phyloP scores from a whole-genome alignment of 371 early-diverging fungal genomes.

The Rhizopus delemar region DNA sequence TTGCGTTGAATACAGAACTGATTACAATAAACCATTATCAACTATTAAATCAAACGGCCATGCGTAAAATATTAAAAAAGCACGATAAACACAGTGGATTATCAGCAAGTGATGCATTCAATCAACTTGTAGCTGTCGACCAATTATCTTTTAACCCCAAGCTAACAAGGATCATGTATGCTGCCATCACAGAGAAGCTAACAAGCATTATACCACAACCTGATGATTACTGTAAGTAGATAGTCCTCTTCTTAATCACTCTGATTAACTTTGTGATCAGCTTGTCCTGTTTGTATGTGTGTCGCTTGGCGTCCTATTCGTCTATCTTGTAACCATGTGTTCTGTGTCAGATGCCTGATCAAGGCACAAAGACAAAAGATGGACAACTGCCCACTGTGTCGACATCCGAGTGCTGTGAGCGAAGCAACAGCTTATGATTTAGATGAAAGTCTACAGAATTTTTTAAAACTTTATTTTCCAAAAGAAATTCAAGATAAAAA shows the following conservation, averaged over 20 bases:
- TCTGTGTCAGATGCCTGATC: slow-evolving; percentile 76
- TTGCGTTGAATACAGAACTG: slow-evolving; percentile 67
- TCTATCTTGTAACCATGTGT: slow-evolving; percentile 68
- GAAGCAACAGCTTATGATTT: slow-evolving; percentile 61
- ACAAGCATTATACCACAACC: slow-evolving; percentile 73
- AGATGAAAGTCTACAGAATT: slow-evolving; percentile 65
- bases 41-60: slow-evolving; percentile 74
- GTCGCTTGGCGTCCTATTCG: slow-evolving; percentile 78
- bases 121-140: slow-evolving; percentile 27
- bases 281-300: slow-evolving; percentile 47
- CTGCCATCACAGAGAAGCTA: slow-evolving; percentile 42
- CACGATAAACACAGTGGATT: slow-evolving; percentile 82
- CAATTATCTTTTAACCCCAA: slow-evolving; percentile 30
- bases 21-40: slow-evolving; percentile 70
- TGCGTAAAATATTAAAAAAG: slow-evolving; percentile 82
- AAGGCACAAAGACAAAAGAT: slow-evolving; percentile 67
- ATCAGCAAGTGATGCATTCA: slow-evolving; percentile 41
- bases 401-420: slow-evolving; percentile 57
- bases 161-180: slow-evolving; percentile 41
- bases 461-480: slow-evolving; percentile 72
- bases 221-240: slow-evolving; percentile 65
- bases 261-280: slow-evolving; percentile 11
- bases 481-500: slow-evolving; percentile 71
- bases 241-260: not conserved
- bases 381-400: slow-evolving; percentile 73